A percentile compares a stretch with the other conserved stretches of the same genome.
phyloP scores from a whole-genome alignment of 768 basidiomycete genomes.

The Macrocybe gigantea region DNA sequence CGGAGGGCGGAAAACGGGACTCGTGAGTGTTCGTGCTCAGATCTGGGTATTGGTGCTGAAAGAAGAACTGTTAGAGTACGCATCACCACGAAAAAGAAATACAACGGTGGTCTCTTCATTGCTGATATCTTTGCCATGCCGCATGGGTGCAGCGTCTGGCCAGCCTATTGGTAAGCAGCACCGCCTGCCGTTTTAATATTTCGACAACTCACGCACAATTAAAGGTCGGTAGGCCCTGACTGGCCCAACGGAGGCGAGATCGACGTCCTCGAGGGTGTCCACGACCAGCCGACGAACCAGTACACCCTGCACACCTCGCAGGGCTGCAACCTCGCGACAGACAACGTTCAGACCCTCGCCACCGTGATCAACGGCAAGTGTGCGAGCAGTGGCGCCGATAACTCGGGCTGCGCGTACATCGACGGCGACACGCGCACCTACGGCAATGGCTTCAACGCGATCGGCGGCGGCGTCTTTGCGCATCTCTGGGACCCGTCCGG shows the following conservation, averaged over 20 bases:
- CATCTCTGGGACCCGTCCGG: constrained; percentile 48
- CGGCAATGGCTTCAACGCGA: constrained; percentile 39
- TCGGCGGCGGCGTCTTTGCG: constrained; percentile 47
- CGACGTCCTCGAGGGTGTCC: constrained; percentile 72
- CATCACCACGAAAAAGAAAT: constrained; percentile 55
- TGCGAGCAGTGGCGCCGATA: constrained; percentile 28
- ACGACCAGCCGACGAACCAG: constrained; percentile 51
- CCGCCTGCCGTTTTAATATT: constrained; percentile 46
- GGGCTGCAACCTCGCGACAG: constrained; percentile 30
- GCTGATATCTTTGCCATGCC: constrained; percentile 67
- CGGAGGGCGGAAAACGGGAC: constrained; percentile 45
- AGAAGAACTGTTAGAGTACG: constrained; percentile 43
- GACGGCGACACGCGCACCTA: constrained; percentile 34
- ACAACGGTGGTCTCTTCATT: constrained; percentile 61
- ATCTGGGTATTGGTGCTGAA: not conserved
- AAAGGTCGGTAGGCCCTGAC: not conserved
- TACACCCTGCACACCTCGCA: constrained; percentile 58
- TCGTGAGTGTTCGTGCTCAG: constrained; percentile 27
- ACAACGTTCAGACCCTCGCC: constrained; percentile 17
- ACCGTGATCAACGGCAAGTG: constrained; percentile 28
- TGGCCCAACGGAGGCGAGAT: constrained; percentile 42
- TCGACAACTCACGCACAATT: constrained; percentile 5
- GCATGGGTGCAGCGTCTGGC: constrained; percentile 59
- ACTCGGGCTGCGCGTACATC: constrained; percentile 46
- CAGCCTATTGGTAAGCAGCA: constrained; percentile 36